A percentile compares a stretch with the other conserved stretches of the same genome.
phyloP scores from a whole-genome alignment of 108 stramenopile genomes.

The Parietichytrium sp. region DNA sequence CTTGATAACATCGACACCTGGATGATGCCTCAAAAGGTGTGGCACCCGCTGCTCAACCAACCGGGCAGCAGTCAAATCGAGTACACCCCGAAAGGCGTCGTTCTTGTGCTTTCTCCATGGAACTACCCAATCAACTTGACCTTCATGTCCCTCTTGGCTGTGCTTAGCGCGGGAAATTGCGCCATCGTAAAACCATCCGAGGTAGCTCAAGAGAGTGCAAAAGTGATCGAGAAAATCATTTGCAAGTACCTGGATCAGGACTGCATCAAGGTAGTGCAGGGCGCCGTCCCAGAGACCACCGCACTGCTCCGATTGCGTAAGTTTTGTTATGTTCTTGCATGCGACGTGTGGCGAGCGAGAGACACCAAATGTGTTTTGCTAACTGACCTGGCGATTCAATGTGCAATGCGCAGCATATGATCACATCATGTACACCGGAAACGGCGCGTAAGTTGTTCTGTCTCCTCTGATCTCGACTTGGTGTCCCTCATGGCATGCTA shows the following conservation, averaged over 20 bases:
- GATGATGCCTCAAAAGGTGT: conserved; percentile 44
- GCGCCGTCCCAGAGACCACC: conserved; percentile 66
- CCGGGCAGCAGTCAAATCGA: conserved; percentile 36
- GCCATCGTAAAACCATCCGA: conserved; percentile 77
- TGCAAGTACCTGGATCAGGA: conserved; percentile 67
- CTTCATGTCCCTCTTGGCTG: conserved; percentile 64
- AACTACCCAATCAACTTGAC: conserved; percentile 75
- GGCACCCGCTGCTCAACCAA: not conserved
- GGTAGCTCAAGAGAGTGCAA: conserved; percentile 51
- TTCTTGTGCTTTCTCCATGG: conserved; percentile 61
- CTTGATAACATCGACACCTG: conserved; percentile 42
- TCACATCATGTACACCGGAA: conserved; percentile 82
- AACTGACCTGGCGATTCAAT: too few species aligned
- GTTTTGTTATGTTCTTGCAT: too few species aligned
- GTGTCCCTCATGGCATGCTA: not conserved
- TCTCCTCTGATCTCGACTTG: not conserved
- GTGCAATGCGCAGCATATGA: too few species aligned
- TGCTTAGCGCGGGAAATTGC: conserved; percentile 80
- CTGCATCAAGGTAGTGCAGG: conserved; percentile 67
- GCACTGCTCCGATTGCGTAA: conserved; percentile 57
- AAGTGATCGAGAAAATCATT: conserved; percentile 54
- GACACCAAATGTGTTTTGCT: too few species aligned
- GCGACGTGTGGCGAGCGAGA: too few species aligned
- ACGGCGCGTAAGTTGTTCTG: not conserved
- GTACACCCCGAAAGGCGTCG: conserved; percentile 46